Percentiles rank a stretch among this genome's conserved stretches.
Conservation (phyloP, 2,329 filamentous ascomycete species). For the Beauveria rudraprayagi region DNA sequence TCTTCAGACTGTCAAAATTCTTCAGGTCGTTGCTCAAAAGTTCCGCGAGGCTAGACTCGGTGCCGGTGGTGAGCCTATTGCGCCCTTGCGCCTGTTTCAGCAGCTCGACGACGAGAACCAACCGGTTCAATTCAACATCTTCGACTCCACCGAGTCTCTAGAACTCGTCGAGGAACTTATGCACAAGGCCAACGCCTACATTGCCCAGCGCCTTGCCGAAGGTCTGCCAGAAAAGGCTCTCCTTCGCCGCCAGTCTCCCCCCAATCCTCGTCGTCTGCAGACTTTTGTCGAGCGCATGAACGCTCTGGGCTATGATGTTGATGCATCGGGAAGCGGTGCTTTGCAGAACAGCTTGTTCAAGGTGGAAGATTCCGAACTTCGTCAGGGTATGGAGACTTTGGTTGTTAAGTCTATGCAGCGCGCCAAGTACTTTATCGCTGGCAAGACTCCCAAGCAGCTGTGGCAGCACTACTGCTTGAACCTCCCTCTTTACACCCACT, state of each 20-base stretch:
- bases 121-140: slow-evolving; percentile 92
- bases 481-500: slow-evolving; percentile 90
- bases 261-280: slow-evolving; percentile 79
- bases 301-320: slow-evolving; percentile 81
- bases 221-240: slow-evolving; percentile 87
- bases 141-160: slow-evolving; percentile 79
- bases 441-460: slow-evolving; percentile 68
- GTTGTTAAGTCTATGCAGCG: slow-evolving; percentile 92
- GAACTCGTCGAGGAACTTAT: slow-evolving; percentile 93
- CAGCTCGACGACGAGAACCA: slow-evolving; percentile 98
- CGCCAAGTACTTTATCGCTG: slow-evolving; percentile 86
- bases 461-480: slow-evolving; percentile 90
- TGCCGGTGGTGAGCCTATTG: slow-evolving; percentile 69
- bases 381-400: slow-evolving; percentile 96
- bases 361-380: slow-evolving; percentile 77
- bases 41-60: slow-evolving; percentile 84
- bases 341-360: slow-evolving; percentile 94
- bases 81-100: slow-evolving; percentile 80
- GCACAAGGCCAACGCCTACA: slow-evolving; percentile 84
- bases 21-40: slow-evolving; percentile 77
- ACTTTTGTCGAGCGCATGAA: slow-evolving; percentile 92
- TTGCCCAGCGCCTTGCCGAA: slow-evolving; percentile 73
- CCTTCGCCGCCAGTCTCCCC: slow-evolving; percentile 75
- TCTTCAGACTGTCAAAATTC: slow-evolving; percentile 69
- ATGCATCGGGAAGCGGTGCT: slow-evolving; percentile 79